Conservation (phyloP, 75 land plant genomes). For the Cryptomeria japonica region DNA sequence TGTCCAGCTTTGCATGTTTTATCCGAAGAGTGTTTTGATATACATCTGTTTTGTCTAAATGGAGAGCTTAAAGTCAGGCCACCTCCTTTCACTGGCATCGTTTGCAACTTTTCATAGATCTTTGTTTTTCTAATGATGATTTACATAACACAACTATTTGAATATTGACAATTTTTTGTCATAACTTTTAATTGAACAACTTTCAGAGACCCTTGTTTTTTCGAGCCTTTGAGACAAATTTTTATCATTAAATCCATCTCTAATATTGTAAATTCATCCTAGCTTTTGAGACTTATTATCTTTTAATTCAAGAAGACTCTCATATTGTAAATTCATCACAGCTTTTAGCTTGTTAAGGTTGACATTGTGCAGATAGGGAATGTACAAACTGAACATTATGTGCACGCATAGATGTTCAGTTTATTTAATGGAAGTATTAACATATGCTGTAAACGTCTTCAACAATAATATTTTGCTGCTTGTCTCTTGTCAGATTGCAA, state of each 20-base stretch:
- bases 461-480: not conserved
- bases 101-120: not conserved
- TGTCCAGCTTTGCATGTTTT: not conserved
- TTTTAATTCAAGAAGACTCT: no score
- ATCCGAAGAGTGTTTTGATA: not conserved
- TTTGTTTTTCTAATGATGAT: not conserved
- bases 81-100: not conserved
- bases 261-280: not conserved
- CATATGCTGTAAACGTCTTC: not conserved
- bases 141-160: not conserved
- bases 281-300: not conserved
- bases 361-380: not conserved
- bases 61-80: not conserved
- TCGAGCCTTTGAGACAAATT: not conserved
- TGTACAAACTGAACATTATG: not conserved
- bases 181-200: not conserved
- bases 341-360: not conserved
- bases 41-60: not conserved
- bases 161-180: not conserved
- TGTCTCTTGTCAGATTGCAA: not conserved
- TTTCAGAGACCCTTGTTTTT: not conserved
- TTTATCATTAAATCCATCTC: not conserved
- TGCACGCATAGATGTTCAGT: not conserved
- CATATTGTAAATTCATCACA: not conserved
- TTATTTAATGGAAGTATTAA: not conserved